Conservation (phyloP, 225 moss, liverwort and hornwort species). For the Ulota crispa region DNA sequence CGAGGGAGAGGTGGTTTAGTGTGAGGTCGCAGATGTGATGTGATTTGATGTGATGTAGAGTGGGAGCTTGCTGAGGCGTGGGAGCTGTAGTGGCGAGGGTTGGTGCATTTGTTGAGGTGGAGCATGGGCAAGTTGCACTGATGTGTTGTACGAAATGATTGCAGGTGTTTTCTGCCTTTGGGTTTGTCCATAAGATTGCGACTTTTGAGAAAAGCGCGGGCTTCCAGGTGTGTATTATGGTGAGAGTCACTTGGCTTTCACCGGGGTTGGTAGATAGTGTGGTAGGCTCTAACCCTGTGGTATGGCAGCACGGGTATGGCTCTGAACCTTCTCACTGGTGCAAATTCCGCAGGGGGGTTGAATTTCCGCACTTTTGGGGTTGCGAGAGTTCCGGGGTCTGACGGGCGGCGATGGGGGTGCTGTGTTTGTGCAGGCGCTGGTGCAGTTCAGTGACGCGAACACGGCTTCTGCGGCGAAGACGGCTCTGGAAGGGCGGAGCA, state of each 20-base stretch:
- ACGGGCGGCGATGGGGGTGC: not conserved
- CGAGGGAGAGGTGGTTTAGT: conserved; percentile 24
- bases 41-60: not conserved
- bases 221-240: conserved; percentile 99
- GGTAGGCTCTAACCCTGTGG: conserved; percentile 48
- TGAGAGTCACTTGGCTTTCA: conserved; percentile 97
- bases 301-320: conserved; percentile 44
- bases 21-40: conserved; percentile 26
- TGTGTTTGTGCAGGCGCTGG: conserved; percentile 72
- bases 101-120: conserved; percentile 20
- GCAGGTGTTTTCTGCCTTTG: conserved; percentile 99
- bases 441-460: conserved; percentile 96
- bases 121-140: conserved; percentile 37
- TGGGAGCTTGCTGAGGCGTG: conserved; percentile 22
- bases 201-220: conserved; percentile 99
- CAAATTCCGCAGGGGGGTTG: conserved; percentile 17
- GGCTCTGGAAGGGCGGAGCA: conserved; percentile 95
- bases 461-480: conserved; percentile 95
- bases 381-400: not conserved
- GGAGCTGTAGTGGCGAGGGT: conserved; percentile 30
- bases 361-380: conserved; percentile 5
- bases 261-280: conserved; percentile 68
- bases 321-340: conserved; percentile 40
- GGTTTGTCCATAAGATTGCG: conserved; percentile 99
- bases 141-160: conserved; percentile 50